Base-by-base conservation (phyloP, 306 rosid species). In the Datisca glomerata region DNA sequence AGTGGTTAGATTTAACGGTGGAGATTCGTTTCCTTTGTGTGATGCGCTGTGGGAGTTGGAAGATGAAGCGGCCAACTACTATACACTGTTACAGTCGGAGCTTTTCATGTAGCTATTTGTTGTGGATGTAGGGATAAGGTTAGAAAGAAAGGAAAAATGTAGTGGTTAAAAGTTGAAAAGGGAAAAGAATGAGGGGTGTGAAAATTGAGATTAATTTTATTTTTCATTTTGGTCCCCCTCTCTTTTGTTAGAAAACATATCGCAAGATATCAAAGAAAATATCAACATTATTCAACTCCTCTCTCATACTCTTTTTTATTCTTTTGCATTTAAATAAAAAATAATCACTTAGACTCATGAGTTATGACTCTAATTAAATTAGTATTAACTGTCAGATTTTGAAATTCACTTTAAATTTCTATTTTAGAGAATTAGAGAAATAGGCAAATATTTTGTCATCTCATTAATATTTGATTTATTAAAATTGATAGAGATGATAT, bases 11-110 rank as follows among this genome's bases (percentile, higher is more conserved):
- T 35, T 64, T n/a, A n/a, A n/a, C 10, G 13, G 9, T 11, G 58
- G 59, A 3, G 45, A 63, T 54, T 78, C 53, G 14, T 67, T 74
- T 35, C 23, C 69, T 3, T 46, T 59, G 4, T 11, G 65, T 27
- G 74, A 75, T 37, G 76, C 78, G 5, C 41, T 86, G 17, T 86
- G 92, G 96, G 94, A 86, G 59, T 49, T 86, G 24, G 85, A 86
- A 49, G 96, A 86, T 53, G 84, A 86, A 25, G 80, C 73, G 14
- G 96, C 96, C 8, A 81, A 78, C 20, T 81, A 86, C 60, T 70
- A 71, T 39, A 41, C 75, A 13, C 28, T 78, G 47, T 46, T 86
- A 55, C 96, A 86, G 21, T 81, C 92, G 21, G 75, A 86, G 44
- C 81, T 86, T n/a, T 86, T 81, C 42, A 56, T 76, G 39, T 71